These are phyloP conservation scores for Dichotomocladium elegans DNA, from an alignment of 371 early-diverging fungal species.

Conservation along the genomic window DNA sequence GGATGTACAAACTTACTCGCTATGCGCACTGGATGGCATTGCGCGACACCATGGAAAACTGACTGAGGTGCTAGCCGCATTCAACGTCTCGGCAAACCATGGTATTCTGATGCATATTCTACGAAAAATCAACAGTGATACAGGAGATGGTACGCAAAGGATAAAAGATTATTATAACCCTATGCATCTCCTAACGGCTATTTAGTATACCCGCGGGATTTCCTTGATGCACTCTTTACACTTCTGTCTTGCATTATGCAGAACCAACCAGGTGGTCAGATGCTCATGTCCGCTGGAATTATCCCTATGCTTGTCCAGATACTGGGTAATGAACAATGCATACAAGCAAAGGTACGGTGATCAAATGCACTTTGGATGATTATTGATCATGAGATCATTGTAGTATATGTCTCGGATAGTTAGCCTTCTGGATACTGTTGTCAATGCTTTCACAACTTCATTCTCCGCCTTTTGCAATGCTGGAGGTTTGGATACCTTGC, in stretches of 20 bases:
- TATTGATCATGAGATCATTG: too few species aligned
- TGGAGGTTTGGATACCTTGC: constrained; percentile 76
- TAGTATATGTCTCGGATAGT: constrained; percentile 68
- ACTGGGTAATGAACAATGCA: constrained; percentile 44
- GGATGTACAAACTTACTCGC: constrained; percentile 67
- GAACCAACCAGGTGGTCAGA: constrained; percentile 81
- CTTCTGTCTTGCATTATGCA: constrained; percentile 74
- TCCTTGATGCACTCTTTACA: constrained; percentile 79
- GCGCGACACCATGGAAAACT: constrained; percentile 72
- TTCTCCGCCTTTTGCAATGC: constrained; percentile 80
- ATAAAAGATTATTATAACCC: too few species aligned
- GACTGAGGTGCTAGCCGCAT: constrained; percentile 76
- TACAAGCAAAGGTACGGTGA: constrained; percentile 57
- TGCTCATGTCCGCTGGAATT: constrained; percentile 89
- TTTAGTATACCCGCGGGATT: constrained; percentile 62
- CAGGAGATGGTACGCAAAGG: constrained; percentile 36
- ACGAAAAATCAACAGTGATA: constrained; percentile 56
- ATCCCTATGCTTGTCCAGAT: constrained; percentile 71
- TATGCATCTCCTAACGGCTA: neutral
- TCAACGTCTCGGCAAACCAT: constrained; percentile 93
- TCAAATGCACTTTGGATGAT: too few species aligned
- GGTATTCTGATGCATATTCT: constrained; percentile 82
- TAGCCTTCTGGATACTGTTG: constrained; percentile 74
- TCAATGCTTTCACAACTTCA: constrained; percentile 72
- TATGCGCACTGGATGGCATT: constrained; percentile 82